Base-by-base conservation (phyloP, 129 eudicot species). In the Calendula officinalis region DNA sequence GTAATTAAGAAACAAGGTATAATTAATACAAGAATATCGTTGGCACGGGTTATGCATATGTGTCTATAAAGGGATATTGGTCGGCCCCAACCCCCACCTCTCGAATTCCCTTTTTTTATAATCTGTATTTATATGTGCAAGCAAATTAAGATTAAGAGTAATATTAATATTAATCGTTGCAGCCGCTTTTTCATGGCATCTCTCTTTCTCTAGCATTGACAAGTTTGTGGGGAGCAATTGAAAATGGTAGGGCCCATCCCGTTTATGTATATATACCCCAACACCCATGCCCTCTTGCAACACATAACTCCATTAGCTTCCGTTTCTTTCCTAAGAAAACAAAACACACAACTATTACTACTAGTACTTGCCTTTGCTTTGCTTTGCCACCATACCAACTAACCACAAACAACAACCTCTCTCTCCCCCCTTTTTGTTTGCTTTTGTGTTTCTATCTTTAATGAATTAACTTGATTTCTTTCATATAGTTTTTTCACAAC, bases 321-420 rank as follows among this genome's bases (percentile, higher is more conserved):
- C 68, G 40, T 57, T 70, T 67, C 47, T 42, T 71, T 40, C 38
- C 63, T 62, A 53, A 72, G 64, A 72, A 62, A 62, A 62, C 77
- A 72, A 62, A 72, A 62, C 77, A 53, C 77, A 72, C 30, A 71
- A 71, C 63, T 62, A 62, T 62, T 71, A 62, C 56, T 51, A 72
- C 33, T 62, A 46, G 64, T 71, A 61, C 64, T 45, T 45, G 4
- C n/a, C 13, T 43, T 62, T 62, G 17, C 52, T 49, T 71, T 69
- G 67, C 50, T 60, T 70, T 62, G 70, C 77, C 15, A 62, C 70
- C 76, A 71, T 34, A 62, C 70, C 76, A 71, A 62, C 77, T 62
- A 71, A 62, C 77, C 77, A 72, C 42, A 69, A 45, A 58, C 53
- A 12, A 40, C 44, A 5, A 15, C 36, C 47, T 45, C 38, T 62